Base-by-base conservation (phyloP, 140 eudicot genomes). In the Bidens hawaiensis region DNA sequence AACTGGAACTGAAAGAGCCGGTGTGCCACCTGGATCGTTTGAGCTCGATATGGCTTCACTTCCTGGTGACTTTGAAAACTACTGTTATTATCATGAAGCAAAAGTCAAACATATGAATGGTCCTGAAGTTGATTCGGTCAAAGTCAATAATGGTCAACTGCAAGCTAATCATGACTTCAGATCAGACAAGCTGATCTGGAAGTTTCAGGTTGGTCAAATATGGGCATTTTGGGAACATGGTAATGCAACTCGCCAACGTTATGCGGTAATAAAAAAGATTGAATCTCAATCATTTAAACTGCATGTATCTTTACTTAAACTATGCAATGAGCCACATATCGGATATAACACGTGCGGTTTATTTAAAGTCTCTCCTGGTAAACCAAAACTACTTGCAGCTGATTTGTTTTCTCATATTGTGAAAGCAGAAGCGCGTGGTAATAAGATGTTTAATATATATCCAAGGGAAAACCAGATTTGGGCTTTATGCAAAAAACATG, bases 1-100 rank as follows among this genome's bases (percentile, higher is more conserved):
- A 81, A 72, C 65, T 5, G 99, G 95, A 65, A 46, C 73, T 1
- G 99, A 93, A 72, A 71, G 80, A 65, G 78, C 70, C n/a, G 95
- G 88, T 47, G 90, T 88, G 27, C 97, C 99, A 1, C 55, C 33
- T 48, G 95, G 84, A 26, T 78, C 90, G 30, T 79, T 93, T 81
- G 97, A 88, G 76, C 97, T 93, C 24, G 99, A 93, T 80, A 83
- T 91, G 51, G 97, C 95, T 63, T 55, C 97, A 40, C 54, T 93
- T 17, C 85, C 88, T 18, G 18, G 33, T 65, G 72, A 64, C 11
- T 59, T 73, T 65, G 76, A 78, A 19, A 62, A 67, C 12, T 14
- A 63, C 67, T 55, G 62, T 28, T 16, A 41, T 2, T 56, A 69
- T 52, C 15, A 0, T 17, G 64, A 70, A 15, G 66, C 43, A 25